phyloP scores from a whole-genome alignment of 2,329 filamentous ascomycete genomes.

The Xylaria sp. region DNA sequence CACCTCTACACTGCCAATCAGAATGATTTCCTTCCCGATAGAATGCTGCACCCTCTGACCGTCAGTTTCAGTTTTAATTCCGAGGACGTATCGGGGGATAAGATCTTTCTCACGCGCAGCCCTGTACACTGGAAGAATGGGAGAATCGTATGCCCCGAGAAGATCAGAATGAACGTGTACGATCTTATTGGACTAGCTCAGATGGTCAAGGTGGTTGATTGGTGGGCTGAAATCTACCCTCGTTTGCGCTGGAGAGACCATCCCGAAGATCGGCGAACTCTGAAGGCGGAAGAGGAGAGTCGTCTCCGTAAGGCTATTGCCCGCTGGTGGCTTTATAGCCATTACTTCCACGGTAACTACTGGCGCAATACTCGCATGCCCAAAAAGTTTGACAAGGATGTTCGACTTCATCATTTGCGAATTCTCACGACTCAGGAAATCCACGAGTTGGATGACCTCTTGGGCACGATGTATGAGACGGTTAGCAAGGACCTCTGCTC shows the following conservation, averaged over 20 bases:
- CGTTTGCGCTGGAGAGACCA: conserved; percentile 59
- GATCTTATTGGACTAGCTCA: conserved; percentile 49
- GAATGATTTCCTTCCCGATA: conserved; percentile 40
- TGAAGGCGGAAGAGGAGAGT: conserved; percentile 56
- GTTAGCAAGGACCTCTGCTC: conserved; percentile 49
- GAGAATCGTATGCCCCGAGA: conserved; percentile 42
- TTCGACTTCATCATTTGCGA: conserved; percentile 46
- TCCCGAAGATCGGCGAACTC: conserved; percentile 58
- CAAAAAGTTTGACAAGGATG: conserved; percentile 42
- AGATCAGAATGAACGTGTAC: conserved; percentile 40
- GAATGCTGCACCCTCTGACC: conserved; percentile 45
- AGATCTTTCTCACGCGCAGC: conserved; percentile 37
- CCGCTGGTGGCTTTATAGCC: conserved; percentile 65
- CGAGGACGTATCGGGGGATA: conserved; percentile 29
- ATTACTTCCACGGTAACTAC: conserved; percentile 62
- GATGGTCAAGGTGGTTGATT: conserved; percentile 51
- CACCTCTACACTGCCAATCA: conserved; percentile 58
- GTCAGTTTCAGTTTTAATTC: conserved; percentile 41
- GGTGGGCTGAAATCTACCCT: conserved; percentile 55
- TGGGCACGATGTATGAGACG: conserved; percentile 41
- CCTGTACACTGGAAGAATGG: conserved; percentile 38
- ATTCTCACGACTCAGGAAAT: conserved; percentile 47
- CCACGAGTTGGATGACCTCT: conserved; percentile 45
- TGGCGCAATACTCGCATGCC: conserved; percentile 44
- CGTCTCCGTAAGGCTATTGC: conserved; percentile 63